These are phyloP conservation scores for Populus tomentosa DNA, from an alignment of 441 rosid genomes.

Conservation along the genomic window DNA sequence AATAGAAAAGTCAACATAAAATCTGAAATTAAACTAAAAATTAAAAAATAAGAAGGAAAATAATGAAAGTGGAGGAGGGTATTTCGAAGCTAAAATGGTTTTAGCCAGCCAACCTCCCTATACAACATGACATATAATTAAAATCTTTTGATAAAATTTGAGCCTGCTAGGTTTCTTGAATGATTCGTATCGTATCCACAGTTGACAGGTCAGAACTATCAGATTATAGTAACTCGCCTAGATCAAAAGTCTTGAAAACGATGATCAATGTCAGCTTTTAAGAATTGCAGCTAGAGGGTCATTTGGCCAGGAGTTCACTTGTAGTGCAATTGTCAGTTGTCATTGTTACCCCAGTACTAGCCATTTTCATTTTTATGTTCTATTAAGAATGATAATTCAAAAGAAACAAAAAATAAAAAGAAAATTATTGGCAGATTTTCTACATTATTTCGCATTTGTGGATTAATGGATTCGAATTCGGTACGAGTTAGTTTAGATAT, in stretches of 20 bases:
- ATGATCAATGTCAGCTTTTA: neutral
- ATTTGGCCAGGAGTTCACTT: neutral
- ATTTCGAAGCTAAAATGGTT: too few species aligned
- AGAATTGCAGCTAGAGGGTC: too few species aligned
- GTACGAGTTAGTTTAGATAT: neutral
- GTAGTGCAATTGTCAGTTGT: too few species aligned
- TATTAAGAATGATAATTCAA: neutral
- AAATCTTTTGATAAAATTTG: neutral
- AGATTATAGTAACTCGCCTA: too few species aligned
- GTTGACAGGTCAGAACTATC: too few species aligned
- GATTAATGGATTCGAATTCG: neutral
- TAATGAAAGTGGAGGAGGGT: too few species aligned
- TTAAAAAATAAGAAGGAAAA: too few species aligned
- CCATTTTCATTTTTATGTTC: neutral
- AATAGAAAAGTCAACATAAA: neutral
- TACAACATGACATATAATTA: neutral
- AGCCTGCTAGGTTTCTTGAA: too few species aligned
- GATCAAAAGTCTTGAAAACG: neutral
- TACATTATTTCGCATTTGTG: neutral
- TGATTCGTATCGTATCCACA: too few species aligned
- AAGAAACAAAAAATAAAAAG: neutral
- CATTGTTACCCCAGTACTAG: neutral
- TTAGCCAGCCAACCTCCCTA: neutral
- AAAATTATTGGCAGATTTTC: neutral
- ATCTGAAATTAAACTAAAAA: too few species aligned